Percentiles rank a stretch among this genome's conserved stretches.
Conservation (phyloP, 2,329 filamentous ascomycete genomes). For the Aureobasidium sp. region DNA sequence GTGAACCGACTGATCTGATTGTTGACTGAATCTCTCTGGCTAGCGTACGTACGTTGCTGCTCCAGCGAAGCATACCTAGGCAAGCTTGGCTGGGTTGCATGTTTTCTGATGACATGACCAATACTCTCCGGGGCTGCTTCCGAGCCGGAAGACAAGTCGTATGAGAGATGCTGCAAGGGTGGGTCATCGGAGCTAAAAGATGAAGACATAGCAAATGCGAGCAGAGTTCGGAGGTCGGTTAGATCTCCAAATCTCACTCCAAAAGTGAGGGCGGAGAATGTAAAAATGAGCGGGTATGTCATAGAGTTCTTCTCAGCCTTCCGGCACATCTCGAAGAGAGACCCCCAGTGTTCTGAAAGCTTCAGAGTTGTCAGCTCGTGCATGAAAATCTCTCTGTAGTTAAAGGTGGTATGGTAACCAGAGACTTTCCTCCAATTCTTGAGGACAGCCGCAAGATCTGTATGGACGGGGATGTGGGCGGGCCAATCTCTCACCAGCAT, state of each 20-base stretch:
- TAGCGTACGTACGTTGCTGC: neutral
- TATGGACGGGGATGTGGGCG: neutral
- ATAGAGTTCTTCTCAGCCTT: neutral
- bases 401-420: neutral
- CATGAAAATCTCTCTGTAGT: neutral
- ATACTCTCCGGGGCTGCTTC: neutral
- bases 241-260: neutral
- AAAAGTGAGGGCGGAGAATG: neutral
- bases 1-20: neutral
- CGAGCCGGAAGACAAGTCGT: neutral
- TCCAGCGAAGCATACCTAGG: neutral
- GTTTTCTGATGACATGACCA: accelerated
- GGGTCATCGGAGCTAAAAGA: neutral
- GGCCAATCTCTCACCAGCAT: neutral
- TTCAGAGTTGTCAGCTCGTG: neutral
- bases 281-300: neutral
- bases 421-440: neutral
- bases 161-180: neutral
- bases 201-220: constrained; percentile 8
- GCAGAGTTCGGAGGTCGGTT: neutral
- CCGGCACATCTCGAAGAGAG: neutral
- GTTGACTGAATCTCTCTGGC: neutral
- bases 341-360: neutral
- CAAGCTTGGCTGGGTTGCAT: neutral
- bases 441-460: neutral